Evolutionary conservation across 2,329 filamentous ascomycete species (phyloP), one percentile per base, ranked within the genome.

Genomic region (Pestalotiopsis sp.): DNA sequence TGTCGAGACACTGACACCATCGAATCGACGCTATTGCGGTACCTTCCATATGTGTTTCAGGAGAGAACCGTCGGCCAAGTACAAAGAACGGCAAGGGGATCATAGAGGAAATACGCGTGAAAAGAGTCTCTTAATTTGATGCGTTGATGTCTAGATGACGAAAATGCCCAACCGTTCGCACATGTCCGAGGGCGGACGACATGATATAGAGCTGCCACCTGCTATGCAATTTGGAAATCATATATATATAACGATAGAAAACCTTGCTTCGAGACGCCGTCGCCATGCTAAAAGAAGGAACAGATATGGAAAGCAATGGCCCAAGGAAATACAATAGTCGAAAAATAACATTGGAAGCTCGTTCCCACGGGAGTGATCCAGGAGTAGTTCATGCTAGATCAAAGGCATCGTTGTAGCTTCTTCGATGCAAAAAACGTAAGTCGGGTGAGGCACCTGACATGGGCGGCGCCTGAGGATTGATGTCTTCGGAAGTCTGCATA

Each of bases 231-330:
- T 20, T 20, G 20, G 20, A n/a, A 52, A 52, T 52, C n/a, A 52
- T n/a, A 52, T 52, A 45, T 45, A 52, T 52, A 52, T 52, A 63
- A 38, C 57, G 25, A 60, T 12, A 52, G 45, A 52, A 45, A 38
- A 45, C 63, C n/a, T 20, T 20, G 63, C 23, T 66, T 57, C n/a
- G 2, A 66, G 49, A 66, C 63, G 63, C 63, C 63, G 20, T 58
- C 63, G 49, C 63, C 63, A 66, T 66, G 63, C 63, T 66, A 36
- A 45, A 66, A 14, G 57, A 56, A 57, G 17, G n/a, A 66, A 49
- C 27, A 17, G 0, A 36, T 36, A 27, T 27, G 59, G 25, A 20
- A 20, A 3, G 59, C 31, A 38, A 62, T 62, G 59, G 31, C 59
- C 31, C 13, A 36, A 36, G 31, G 31, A 62, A 62, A 39, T 11